A percentile compares a stretch with the other conserved stretches of the same genome.
Conservation (phyloP, 2,329 filamentous ascomycete species). For the Helotiales sp. region DNA sequence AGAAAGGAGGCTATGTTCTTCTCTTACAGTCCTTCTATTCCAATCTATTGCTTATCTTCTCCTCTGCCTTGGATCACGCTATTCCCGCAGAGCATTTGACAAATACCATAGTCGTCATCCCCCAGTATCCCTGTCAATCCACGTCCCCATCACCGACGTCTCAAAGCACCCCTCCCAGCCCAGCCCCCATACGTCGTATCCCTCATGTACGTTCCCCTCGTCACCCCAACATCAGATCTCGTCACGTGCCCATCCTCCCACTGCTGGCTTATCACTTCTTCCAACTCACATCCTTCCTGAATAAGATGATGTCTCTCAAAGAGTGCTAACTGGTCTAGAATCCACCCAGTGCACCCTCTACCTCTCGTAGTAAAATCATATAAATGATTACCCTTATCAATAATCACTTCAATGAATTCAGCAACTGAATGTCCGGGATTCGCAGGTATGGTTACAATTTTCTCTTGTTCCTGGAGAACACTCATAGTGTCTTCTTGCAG, state of each 20-base stretch:
- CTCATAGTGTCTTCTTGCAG: background rate
- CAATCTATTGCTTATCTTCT: too few species aligned
- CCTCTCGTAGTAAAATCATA: slow-evolving; percentile 6
- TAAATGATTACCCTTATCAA: background rate
- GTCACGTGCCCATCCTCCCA: background rate
- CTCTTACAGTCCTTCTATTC: too few species aligned
- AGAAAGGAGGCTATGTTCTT: too few species aligned
- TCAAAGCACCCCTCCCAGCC: background rate
- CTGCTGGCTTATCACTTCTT: background rate
- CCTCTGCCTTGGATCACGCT: too few species aligned
- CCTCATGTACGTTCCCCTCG: background rate
- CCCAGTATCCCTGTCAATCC: too few species aligned
- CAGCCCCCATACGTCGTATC: background rate
- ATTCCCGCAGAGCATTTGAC: too few species aligned
- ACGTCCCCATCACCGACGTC: background rate
- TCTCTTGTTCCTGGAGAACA: background rate
- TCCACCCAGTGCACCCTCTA: slow-evolving; percentile 8
- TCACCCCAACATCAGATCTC: background rate
- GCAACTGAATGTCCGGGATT: background rate
- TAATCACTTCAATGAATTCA: background rate
- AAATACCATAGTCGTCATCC: too few species aligned
- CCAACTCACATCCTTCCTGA: background rate
- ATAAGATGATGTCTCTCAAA: slow-evolving; percentile 1
- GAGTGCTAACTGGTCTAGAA: slow-evolving; percentile 3
- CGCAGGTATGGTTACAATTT: slow-evolving; percentile 1